Evolutionary conservation across 2,329 filamentous ascomycete species (phyloP).

Genomic region (Fusarium floridanum): DNA sequence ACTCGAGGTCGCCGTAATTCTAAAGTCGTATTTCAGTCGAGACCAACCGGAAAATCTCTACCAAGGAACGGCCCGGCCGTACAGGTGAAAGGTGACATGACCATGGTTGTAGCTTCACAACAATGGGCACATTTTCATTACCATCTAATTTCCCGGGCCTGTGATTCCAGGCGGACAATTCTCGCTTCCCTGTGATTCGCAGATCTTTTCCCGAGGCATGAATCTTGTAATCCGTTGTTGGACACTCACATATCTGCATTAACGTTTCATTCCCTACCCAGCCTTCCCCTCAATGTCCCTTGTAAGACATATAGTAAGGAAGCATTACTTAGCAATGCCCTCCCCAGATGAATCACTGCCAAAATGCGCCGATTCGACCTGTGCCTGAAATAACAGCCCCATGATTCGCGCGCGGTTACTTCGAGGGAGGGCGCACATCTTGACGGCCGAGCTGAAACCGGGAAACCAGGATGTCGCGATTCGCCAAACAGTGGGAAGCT

Average conservation of each 20-base stretch:
- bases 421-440: background rate
- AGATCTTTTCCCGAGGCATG: slow-evolving; percentile 1
- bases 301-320: background rate
- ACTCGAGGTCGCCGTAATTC: background rate
- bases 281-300: background rate
- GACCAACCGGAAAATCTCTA: background rate
- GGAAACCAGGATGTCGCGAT: background rate
- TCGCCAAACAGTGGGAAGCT: background rate
- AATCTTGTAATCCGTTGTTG: background rate
- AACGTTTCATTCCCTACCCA: background rate
- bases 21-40: background rate
- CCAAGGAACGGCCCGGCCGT: background rate
- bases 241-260: background rate
- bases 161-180: slow-evolving; percentile 4
- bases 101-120: background rate
- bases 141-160: slow-evolving; percentile 8
- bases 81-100: background rate
- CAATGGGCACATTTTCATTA: slow-evolving; percentile 7
- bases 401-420: background rate
- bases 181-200: background rate
- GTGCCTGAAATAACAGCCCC: background rate
- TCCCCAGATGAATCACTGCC: background rate
- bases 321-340: background rate
- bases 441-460: background rate
- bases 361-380: background rate